These are phyloP conservation scores for Notholithocarpus densiflorus DNA, from an alignment of 306 rosid genomes.

Conservation along the genomic window DNA sequence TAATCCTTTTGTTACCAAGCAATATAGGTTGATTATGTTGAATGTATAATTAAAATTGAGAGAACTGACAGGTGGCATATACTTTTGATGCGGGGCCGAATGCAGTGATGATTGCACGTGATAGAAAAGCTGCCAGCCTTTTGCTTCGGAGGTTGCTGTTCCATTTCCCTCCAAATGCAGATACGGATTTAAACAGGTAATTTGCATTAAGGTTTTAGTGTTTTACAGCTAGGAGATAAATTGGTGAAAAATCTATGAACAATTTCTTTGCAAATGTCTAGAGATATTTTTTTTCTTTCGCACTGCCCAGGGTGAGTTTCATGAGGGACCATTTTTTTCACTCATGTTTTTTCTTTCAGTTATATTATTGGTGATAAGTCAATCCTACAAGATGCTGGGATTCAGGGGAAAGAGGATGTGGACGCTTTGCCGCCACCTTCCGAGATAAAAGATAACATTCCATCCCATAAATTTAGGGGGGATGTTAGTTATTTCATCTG, in stretches of 20 bases:
- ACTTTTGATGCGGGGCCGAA: slow-evolving; percentile 99
- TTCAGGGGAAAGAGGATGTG: slow-evolving; percentile 49
- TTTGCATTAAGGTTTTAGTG: neutral
- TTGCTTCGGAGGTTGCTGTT: slow-evolving; percentile 84
- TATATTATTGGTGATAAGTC: slow-evolving; percentile 83
- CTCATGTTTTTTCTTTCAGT: slow-evolving; percentile 39
- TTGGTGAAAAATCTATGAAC: neutral
- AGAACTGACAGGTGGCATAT: slow-evolving; percentile 74
- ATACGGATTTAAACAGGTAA: slow-evolving; percentile 70
- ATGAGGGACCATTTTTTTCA: neutral
- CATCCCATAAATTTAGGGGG: slow-evolving; percentile 70
- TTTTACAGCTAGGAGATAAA: slow-evolving; percentile 19
- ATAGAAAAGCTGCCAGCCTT: slow-evolving; percentile 71
- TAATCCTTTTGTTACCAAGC: neutral
- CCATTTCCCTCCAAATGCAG: slow-evolving; percentile 86
- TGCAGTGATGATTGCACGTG: slow-evolving; percentile 86
- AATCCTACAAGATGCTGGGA: slow-evolving; percentile 78
- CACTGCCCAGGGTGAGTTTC: slow-evolving; percentile 11
- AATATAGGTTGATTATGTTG: neutral
- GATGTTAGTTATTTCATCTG: slow-evolving; percentile 94
- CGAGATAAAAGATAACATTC: slow-evolving; percentile 63
- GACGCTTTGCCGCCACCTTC: slow-evolving; percentile 76
- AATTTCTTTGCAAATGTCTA: neutral
- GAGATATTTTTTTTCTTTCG: neutral
- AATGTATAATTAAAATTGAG: neutral